phyloP scores from a whole-genome alignment of 2,329 filamentous ascomycete species.

The Aspergillus pseudoviridinutans region DNA sequence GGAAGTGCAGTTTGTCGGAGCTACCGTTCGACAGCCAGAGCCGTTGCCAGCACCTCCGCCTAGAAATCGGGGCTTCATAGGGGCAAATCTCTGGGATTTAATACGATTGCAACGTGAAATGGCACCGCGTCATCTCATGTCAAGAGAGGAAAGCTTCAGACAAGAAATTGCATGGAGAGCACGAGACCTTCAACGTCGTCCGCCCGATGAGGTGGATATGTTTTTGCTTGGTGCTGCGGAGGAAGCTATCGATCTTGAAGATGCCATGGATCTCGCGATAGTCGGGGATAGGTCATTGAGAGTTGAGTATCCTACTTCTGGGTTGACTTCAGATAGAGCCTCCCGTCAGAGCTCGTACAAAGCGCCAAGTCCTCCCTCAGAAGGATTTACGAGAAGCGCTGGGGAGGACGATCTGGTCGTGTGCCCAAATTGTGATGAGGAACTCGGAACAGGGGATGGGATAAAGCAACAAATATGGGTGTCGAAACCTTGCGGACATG shows the following conservation, averaged over 20 bases:
- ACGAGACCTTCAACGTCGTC: slow-evolving; percentile 6
- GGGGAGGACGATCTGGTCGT: slow-evolving; percentile 68
- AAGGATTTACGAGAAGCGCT: slow-evolving; percentile 79
- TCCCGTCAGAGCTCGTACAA: slow-evolving; percentile 46
- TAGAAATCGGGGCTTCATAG: slow-evolving; percentile 1
- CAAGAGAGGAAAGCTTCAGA: slow-evolving; percentile 12
- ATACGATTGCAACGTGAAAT: slow-evolving; percentile 6
- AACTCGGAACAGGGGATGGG: slow-evolving; percentile 70
- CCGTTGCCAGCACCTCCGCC: slow-evolving; percentile 7
- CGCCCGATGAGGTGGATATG: slow-evolving; percentile 13
- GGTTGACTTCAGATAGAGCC: slow-evolving; percentile 35
- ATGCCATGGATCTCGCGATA: slow-evolving; percentile 17
- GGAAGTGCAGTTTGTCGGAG: slow-evolving; percentile 49
- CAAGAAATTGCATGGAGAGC: slow-evolving; percentile 20
- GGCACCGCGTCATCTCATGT: not conserved
- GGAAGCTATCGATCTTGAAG: slow-evolving; percentile 22
- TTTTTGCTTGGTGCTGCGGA: slow-evolving; percentile 22
- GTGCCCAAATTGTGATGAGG: slow-evolving; percentile 81
- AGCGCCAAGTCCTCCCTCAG: slow-evolving; percentile 59
- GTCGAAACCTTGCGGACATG: slow-evolving; percentile 85
- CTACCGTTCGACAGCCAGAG: slow-evolving; percentile 20
- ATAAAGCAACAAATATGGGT: slow-evolving; percentile 87
- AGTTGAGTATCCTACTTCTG: slow-evolving; percentile 41
- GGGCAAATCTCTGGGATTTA: slow-evolving; percentile 7
- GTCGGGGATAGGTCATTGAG: slow-evolving; percentile 18